These are phyloP conservation scores for Dioscorea zingiberensis DNA, from an alignment of 106 monocot species.

Conservation along the genomic window DNA sequence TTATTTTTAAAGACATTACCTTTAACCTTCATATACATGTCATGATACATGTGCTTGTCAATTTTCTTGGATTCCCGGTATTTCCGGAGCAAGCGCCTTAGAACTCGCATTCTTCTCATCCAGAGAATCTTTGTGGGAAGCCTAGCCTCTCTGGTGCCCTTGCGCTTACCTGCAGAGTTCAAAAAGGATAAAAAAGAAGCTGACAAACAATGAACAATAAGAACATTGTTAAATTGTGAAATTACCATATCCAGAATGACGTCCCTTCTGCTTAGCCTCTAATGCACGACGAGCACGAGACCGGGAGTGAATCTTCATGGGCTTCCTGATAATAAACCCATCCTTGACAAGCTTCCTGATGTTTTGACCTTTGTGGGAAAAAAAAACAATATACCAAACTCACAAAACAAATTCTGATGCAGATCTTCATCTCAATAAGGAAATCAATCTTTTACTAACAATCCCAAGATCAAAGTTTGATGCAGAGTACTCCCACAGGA, in stretches of 20 bases:
- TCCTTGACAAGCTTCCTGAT: conserved; percentile 37
- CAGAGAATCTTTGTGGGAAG: conserved; percentile 51
- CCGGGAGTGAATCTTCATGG: conserved; percentile 36
- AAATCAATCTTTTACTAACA: no score
- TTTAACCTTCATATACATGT: conserved; percentile 47
- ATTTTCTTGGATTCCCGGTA: conserved; percentile 35
- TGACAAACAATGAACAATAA: not conserved
- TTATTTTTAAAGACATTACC: conserved; percentile 47
- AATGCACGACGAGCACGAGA: conserved; percentile 28
- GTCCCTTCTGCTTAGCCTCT: conserved; percentile 46
- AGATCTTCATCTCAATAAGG: no score
- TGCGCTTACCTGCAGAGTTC: conserved; percentile 31
- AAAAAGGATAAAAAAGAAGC: not conserved
- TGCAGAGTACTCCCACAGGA: no score
- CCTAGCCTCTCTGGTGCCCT: conserved; percentile 55
- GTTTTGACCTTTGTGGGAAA: conserved; percentile 31
- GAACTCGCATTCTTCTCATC: conserved; percentile 47
- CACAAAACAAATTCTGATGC: no score
- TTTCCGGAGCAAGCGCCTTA: conserved; percentile 36
- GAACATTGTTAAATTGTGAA: not conserved
- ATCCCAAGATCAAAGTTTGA: no score
- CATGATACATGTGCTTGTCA: conserved; percentile 43
- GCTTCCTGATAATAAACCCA: conserved; percentile 39
- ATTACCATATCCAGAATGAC: conserved; percentile 55
- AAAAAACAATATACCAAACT: not conserved